Percentiles rank a stretch among this genome's conserved stretches.
phyloP scores from a whole-genome alignment of 1,284 basidiomycete genomes.

The Butyriboletus appendiculatus region DNA sequence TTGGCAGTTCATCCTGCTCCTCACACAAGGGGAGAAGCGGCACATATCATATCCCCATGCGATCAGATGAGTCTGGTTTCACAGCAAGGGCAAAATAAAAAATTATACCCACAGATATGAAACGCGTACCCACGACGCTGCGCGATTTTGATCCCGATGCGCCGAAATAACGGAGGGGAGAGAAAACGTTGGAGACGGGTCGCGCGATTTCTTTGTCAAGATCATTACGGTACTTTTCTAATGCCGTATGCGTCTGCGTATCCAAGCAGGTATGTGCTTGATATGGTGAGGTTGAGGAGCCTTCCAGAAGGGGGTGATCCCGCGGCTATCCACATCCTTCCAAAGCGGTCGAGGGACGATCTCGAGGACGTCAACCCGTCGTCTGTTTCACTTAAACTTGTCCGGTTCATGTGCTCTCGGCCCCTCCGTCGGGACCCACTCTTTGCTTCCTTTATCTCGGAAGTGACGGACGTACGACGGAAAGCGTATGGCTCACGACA shows the following conservation, averaged over 20 bases:
- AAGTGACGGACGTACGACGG: background rate
- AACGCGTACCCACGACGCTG: background rate
- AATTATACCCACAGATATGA: background rate
- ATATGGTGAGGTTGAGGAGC: background rate
- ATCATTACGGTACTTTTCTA: constrained; percentile 10
- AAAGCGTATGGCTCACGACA: background rate
- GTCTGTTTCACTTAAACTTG: background rate
- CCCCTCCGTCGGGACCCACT: constrained; percentile 11
- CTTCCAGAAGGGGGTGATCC: constrained; percentile 12
- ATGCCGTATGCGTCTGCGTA: constrained; percentile 13
- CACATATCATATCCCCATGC: background rate
- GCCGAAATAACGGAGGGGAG: background rate
- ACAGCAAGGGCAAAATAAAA: background rate
- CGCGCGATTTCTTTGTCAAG: constrained; percentile 9
- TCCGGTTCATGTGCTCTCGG: constrained; percentile 1
- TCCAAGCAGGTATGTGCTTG: background rate
- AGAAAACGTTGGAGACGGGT: background rate
- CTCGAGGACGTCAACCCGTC: constrained; percentile 13
- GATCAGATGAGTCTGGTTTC: background rate
- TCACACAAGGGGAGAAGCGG: background rate
- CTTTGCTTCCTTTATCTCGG: constrained; percentile 5
- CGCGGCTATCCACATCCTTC: constrained; percentile 27
- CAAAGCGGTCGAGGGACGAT: constrained; percentile 23
- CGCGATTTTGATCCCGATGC: constrained; percentile 1
- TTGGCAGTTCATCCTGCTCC: background rate